Conservation (phyloP, 768 basidiomycete genomes). For the Brasilioporus rufonigricans region DNA sequence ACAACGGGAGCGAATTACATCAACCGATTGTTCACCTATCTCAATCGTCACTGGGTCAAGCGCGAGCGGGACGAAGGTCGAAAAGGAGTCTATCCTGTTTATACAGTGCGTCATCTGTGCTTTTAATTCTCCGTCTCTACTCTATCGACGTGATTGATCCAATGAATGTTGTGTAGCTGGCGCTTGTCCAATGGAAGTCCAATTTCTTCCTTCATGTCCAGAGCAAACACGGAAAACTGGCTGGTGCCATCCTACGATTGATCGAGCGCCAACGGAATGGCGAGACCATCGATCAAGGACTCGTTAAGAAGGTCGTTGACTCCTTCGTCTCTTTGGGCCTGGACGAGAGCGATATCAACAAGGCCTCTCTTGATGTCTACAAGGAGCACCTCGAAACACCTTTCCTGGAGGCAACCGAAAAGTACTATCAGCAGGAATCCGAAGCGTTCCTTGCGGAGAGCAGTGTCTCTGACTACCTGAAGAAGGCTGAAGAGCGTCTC, state of each 20-base stretch:
- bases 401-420: slow-evolving; percentile 86
- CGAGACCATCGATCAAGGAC: slow-evolving; percentile 86
- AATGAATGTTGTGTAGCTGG: slow-evolving; percentile 51
- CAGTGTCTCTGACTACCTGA: slow-evolving; percentile 91
- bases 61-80: slow-evolving; percentile 96
- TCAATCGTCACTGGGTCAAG: slow-evolving; percentile 99
- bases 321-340: slow-evolving; percentile 94
- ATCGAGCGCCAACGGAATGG: slow-evolving; percentile 95
- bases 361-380: slow-evolving; percentile 92
- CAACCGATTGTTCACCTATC: slow-evolving; percentile 95
- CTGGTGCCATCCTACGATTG: slow-evolving; percentile 80
- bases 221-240: slow-evolving; percentile 75
- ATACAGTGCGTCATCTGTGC: slow-evolving; percentile 64
- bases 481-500: slow-evolving; percentile 89
- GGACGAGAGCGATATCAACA: slow-evolving; percentile 89
- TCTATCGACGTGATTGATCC: background rate
- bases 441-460: slow-evolving; percentile 86
- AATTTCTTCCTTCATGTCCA: slow-evolving; percentile 91
- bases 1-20: slow-evolving; percentile 97
- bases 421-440: slow-evolving; percentile 90
- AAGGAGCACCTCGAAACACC: slow-evolving; percentile 85
- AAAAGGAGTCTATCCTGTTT: slow-evolving; percentile 92
- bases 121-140: background rate
- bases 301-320: slow-evolving; percentile 93
- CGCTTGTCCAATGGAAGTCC: slow-evolving; percentile 93